Base-by-base conservation (phyloP, 2,329 filamentous ascomycete species). In the Madurella mycetomatis region DNA sequence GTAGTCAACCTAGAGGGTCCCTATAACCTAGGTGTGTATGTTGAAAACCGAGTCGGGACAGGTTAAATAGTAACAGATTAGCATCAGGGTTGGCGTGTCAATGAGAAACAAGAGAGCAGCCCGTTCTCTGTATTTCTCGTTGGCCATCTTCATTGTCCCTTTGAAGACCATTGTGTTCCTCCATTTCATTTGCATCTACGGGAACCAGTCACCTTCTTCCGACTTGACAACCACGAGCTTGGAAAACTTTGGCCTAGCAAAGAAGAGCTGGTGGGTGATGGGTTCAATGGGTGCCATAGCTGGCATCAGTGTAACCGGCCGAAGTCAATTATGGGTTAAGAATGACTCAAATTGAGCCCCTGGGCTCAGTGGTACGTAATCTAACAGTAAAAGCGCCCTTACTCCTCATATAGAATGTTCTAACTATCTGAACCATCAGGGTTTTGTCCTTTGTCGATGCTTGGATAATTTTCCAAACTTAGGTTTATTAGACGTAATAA, bases 201-300 rank as follows among this genome's bases (percentile, higher is more conserved):
- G 61, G 51, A 72, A 69, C 68, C 66, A 70, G 52, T 71, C 68
- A 13, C 64, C 64, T n/a, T 66, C 51, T n/a, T 55, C 62, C 5
- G 64, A 60, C 18, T 67, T 66, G 34, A 70, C 43, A 43, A 70
- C 64, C 7, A 65, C 67, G 8, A 70, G 46, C 15, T 66, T 58
- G 16, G 66, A 67, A 9, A 66, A 54, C 34, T 51, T 56, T 4
- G 62, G 60, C 1, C 63, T 60, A 37, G 60, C 57, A 30, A 67
- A 52, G 34, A 62, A 55, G 12, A 65, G 51, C 25, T 62, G 60
- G 53, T 67, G 67, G 15, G 66, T 7, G n/a, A 65, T 2, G 47
- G 60, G 66, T 11, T 51, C 60, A 34, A 63, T 43, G 12, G 64
- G 17, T 25, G 67, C 49, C 18, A 66, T 17, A 11, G 40, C 56